Conservation (phyloP, 2,329 filamentous ascomycete species). For the Fusarium protoensiforme region DNA sequence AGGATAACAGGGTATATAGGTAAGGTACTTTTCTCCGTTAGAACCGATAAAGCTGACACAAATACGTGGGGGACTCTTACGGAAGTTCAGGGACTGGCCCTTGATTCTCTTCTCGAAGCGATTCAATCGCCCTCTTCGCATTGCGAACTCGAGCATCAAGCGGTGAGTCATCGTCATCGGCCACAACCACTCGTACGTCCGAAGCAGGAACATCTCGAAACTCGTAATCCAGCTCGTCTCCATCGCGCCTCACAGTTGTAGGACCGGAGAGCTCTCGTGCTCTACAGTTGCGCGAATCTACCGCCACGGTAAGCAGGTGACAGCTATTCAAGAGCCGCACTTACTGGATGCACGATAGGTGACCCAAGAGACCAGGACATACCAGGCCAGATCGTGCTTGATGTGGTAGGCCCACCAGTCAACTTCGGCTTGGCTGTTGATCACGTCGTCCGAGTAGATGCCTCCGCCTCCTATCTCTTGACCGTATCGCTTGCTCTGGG, state of each 20-base stretch:
- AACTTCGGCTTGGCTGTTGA: slow-evolving; percentile 15
- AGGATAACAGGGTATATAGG: background rate
- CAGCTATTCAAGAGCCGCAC: background rate
- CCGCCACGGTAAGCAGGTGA: background rate
- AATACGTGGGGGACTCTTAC: background rate
- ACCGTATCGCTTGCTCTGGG: background rate
- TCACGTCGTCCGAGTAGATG: background rate
- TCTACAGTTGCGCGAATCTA: background rate
- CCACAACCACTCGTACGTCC: background rate
- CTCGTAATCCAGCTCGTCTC: slow-evolving; percentile 13
- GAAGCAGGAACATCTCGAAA: background rate
- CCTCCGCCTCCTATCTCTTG: background rate
- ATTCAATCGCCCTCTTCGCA: background rate
- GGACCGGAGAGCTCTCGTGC: background rate
- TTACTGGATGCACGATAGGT: background rate
- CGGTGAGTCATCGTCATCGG: background rate
- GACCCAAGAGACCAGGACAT: background rate
- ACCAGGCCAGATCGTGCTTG: background rate
- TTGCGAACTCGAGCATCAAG: background rate
- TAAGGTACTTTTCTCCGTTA: background rate
- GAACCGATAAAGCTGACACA: background rate
- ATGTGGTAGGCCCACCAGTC: background rate
- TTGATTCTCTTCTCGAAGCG: background rate
- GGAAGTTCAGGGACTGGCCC: background rate
- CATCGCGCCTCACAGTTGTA: background rate